A percentile compares a stretch with the other conserved stretches of the same genome.
These are phyloP conservation scores for Monilinia fructicola DNA, from an alignment of 2,329 filamentous ascomycete species.

Conservation along the genomic window DNA sequence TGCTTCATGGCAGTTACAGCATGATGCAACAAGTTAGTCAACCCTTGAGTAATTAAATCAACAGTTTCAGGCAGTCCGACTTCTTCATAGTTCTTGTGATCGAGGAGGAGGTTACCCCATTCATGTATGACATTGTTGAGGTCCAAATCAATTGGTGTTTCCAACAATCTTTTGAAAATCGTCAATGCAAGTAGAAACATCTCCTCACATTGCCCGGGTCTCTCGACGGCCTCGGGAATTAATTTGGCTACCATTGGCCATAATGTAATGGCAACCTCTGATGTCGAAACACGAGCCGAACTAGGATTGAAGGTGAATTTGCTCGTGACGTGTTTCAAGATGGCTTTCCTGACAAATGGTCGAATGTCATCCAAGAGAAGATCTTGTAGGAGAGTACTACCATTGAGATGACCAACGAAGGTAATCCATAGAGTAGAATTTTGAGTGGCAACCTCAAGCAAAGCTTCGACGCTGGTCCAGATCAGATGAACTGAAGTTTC, in stretches of 20 bases:
- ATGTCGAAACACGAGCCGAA: slow-evolving; percentile 38
- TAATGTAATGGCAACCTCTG: slow-evolving; percentile 48
- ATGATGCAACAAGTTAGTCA: slow-evolving; percentile 42
- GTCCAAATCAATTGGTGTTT: slow-evolving; percentile 34
- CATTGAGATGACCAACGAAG: slow-evolving; percentile 43
- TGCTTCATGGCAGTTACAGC: slow-evolving; percentile 38
- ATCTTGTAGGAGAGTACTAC: slow-evolving; percentile 43
- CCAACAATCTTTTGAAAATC: slow-evolving; percentile 46
- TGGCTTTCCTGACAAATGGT: slow-evolving; percentile 37
- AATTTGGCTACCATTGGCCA: slow-evolving; percentile 45
- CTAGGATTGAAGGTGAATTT: slow-evolving; percentile 38
- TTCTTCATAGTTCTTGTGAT: slow-evolving; percentile 46
- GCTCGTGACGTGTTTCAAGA: slow-evolving; percentile 37
- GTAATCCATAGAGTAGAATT: slow-evolving; percentile 48
- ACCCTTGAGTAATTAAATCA: slow-evolving; percentile 41
- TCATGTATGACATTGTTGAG: slow-evolving; percentile 34
- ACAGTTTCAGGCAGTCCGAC: slow-evolving; percentile 39
- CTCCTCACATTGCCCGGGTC: slow-evolving; percentile 38
- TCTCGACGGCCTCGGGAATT: slow-evolving; percentile 31
- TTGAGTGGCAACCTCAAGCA: slow-evolving; percentile 51
- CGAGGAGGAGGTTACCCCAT: slow-evolving; percentile 43
- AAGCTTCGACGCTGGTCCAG: slow-evolving; percentile 47
- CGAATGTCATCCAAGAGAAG: slow-evolving; percentile 48
- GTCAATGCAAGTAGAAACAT: slow-evolving; percentile 44
- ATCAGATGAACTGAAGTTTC: slow-evolving; percentile 42